phyloP scores from a whole-genome alignment of 305 asterid species.

The Plantago rigida region DNA sequence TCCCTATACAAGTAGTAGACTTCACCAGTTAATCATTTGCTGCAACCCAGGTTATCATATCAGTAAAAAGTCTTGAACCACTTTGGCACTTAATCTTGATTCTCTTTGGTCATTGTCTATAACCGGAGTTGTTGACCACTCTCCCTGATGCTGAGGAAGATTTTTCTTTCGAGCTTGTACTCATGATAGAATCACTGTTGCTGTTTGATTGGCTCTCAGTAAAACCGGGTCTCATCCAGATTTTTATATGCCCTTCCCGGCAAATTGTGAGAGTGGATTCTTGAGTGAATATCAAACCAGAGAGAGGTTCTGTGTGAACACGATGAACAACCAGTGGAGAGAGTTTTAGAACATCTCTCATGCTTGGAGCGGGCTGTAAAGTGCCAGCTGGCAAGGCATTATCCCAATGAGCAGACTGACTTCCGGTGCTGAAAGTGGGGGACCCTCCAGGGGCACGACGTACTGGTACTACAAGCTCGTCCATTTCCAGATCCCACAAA shows the following conservation, averaged over 20 bases:
- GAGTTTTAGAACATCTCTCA: slow-evolving; percentile 76
- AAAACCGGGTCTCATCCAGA: slow-evolving; percentile 77
- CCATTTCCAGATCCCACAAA: slow-evolving; percentile 95
- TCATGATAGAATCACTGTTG: slow-evolving; percentile 49
- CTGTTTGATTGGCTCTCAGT: slow-evolving; percentile 45
- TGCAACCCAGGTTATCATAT: slow-evolving; percentile 31
- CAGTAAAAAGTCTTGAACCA: slow-evolving; percentile 29
- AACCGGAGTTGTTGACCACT: slow-evolving; percentile 36
- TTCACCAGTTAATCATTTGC: slow-evolving; percentile 41
- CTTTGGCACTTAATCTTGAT: slow-evolving; percentile 19
- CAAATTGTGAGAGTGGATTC: slow-evolving; percentile 78
- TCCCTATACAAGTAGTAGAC: slow-evolving; percentile 39
- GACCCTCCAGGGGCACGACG: slow-evolving; percentile 93
- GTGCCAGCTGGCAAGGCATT: slow-evolving; percentile 63
- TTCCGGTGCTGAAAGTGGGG: slow-evolving; percentile 78
- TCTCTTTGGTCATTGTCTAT: slow-evolving; percentile 41
- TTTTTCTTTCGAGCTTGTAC: slow-evolving; percentile 52
- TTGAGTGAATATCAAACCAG: slow-evolving; percentile 72
- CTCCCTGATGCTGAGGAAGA: slow-evolving; percentile 37
- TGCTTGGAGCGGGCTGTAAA: slow-evolving; percentile 83
- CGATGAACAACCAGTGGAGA: slow-evolving; percentile 81
- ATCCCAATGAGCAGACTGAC: slow-evolving; percentile 97
- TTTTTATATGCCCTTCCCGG: slow-evolving; percentile 86
- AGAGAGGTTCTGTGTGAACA: slow-evolving; percentile 88
- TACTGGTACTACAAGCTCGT: slow-evolving; percentile 92